Evolutionary conservation across 768 basidiomycete species (phyloP).

Genomic region (Sarcodon sp.): DNA sequence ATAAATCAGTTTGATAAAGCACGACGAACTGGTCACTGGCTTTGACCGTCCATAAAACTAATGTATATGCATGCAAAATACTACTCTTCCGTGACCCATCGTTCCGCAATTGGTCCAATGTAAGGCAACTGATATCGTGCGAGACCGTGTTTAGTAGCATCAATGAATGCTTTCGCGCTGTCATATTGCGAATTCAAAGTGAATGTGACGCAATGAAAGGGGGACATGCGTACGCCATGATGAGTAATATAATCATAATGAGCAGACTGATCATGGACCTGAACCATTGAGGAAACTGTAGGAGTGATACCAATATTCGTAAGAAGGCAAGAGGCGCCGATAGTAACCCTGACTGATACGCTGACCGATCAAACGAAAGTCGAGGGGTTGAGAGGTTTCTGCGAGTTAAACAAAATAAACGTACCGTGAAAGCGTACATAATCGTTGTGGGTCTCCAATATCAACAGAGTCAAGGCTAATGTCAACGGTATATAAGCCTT

Average conservation of each 20-base stretch:
- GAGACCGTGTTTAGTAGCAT: conserved; percentile 38
- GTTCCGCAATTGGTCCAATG: conserved; percentile 52
- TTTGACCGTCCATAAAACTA: neutral
- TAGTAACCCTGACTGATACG: conserved; percentile 68
- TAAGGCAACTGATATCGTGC: conserved; percentile 46
- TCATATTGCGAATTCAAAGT: neutral
- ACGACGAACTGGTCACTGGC: neutral
- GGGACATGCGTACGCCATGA: conserved; percentile 40
- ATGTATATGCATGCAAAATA: neutral
- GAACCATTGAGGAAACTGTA: conserved; percentile 41
- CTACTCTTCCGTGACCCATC: conserved; percentile 57
- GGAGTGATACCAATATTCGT: conserved; percentile 38
- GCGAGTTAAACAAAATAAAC: conserved; percentile 8
- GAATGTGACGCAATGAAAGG: neutral
- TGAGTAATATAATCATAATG: conserved; percentile 26
- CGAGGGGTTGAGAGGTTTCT: neutral
- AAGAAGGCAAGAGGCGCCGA: conserved; percentile 48
- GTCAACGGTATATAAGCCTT: conserved; percentile 1
- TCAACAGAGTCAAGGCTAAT: conserved; percentile 47
- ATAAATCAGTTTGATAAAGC: neutral
- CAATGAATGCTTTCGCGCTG: conserved; percentile 38
- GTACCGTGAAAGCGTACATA: conserved; percentile 69
- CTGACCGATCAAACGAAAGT: conserved; percentile 21
- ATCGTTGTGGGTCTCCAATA: conserved; percentile 69
- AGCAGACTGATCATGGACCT: conserved; percentile 33